Evolutionary conservation across 805 yeast genomes (phyloP).

Genomic region (Clavispora carvajalis): DNA sequence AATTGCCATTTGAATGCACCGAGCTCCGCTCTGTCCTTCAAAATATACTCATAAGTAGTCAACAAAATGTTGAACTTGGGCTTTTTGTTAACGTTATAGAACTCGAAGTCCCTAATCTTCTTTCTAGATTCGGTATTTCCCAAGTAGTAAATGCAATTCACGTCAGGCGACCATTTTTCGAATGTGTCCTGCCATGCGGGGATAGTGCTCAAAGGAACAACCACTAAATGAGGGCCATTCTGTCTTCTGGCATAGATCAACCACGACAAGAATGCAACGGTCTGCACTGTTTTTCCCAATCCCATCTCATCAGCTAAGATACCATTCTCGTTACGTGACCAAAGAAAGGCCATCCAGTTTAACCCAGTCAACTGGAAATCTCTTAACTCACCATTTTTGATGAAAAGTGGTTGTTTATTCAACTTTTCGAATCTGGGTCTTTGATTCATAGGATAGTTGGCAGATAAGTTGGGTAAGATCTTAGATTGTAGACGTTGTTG

Average conservation of each 20-base stretch:
- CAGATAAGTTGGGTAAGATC: conserved; percentile 76
- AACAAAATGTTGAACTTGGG: conserved; percentile 87
- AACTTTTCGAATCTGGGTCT: conserved; percentile 91
- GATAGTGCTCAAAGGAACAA: conserved; percentile 91
- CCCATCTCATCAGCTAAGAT: conserved; percentile 99
- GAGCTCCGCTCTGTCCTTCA: conserved; percentile 78
- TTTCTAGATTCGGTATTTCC: conserved; percentile 87
- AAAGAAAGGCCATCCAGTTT: conserved; percentile 98
- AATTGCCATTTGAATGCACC: conserved; percentile 92
- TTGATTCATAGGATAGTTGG: conserved; percentile 58
- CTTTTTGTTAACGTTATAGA: conserved; percentile 59
- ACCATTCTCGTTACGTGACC: conserved; percentile 97
- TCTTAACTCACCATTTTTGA: conserved; percentile 86
- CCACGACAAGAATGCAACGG: conserved; percentile 93
- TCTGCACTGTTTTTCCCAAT: conserved; percentile 94
- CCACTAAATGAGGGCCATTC: conserved; percentile 95
- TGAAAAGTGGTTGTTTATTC: conserved; percentile 78
- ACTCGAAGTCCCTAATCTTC: conserved; percentile 79
- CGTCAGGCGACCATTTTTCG: conserved; percentile 95
- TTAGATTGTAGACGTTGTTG: conserved; percentile 79
- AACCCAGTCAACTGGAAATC: conserved; percentile 97
- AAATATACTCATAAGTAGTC: conserved; percentile 93
- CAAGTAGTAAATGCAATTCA: conserved; percentile 86
- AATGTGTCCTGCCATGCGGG: conserved; percentile 99
- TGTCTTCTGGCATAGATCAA: conserved; percentile 91